phyloP scores from a whole-genome alignment of 2,329 filamentous ascomycete genomes.

The Colletotrichum neosansevieriae region DNA sequence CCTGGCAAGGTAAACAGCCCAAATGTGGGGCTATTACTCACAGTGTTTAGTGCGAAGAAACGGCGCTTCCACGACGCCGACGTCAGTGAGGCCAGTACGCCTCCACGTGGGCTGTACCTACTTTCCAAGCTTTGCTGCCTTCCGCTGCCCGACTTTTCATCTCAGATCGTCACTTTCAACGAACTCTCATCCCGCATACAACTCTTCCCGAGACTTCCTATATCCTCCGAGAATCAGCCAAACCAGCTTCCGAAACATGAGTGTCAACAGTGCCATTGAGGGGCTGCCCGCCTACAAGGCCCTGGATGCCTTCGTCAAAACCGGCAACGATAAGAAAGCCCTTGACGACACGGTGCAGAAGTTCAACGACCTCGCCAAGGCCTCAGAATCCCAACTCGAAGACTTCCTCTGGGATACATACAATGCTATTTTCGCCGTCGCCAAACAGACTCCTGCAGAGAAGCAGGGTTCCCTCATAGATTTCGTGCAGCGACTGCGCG shows the following conservation, averaged over 20 bases:
- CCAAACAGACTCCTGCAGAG: slow-evolving; percentile 40
- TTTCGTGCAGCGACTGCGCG: slow-evolving; percentile 41
- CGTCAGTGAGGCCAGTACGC: slow-evolving; percentile 36
- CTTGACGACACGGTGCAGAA: slow-evolving; percentile 33
- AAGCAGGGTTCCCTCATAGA: slow-evolving; percentile 43
- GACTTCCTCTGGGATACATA: slow-evolving; percentile 44
- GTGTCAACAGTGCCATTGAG: slow-evolving; percentile 10
- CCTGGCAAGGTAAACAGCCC: background rate
- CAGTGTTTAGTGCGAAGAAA: background rate
- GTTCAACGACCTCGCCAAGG: slow-evolving; percentile 29
- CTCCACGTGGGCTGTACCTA: slow-evolving; percentile 22
- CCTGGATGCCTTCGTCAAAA: slow-evolving; percentile 21
- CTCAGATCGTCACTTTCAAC: background rate
- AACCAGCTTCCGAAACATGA: background rate
- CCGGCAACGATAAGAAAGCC: background rate
- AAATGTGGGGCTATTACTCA: slow-evolving; percentile 12
- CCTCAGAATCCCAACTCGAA: slow-evolving; percentile 23
- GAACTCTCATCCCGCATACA: fast-evolving
- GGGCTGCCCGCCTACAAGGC: slow-evolving; percentile 32
- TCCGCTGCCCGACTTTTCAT: background rate
- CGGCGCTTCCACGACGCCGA: slow-evolving; percentile 15
- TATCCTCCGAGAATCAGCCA: background rate
- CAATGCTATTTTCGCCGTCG: slow-evolving; percentile 43
- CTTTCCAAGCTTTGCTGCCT: background rate
- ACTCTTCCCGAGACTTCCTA: background rate